Base-by-base conservation (phyloP, 2,329 filamentous ascomycete species). In the Aspergillaceae sp. region DNA sequence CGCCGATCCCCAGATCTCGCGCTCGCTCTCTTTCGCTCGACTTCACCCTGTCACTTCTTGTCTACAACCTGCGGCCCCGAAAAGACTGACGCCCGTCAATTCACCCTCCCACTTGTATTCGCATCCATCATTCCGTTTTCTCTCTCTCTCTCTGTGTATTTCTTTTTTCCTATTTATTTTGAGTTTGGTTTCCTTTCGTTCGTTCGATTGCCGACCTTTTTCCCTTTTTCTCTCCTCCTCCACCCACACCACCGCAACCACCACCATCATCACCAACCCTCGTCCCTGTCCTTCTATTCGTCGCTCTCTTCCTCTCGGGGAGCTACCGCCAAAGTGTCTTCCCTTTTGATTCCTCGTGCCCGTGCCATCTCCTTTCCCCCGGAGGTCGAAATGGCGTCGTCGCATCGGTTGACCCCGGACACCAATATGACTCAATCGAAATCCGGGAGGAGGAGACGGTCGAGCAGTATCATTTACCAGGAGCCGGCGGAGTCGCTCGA, bases 381-480 rank as follows among this genome's bases (percentile, higher is more conserved):
- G 76, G 84, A 84, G 73, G 80, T 83, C 60, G 84, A 86, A 77
- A 82, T 71, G 76, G 82, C 77, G 58, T 66, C 65, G 48, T 61
- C 64, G 46, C 36, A 38, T 26, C 64, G 70, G 75, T 77, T 71
- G 71, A 77, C 72, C 70, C 75, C 63, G 69, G 72, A 62, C 80
- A 80, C 80, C 69, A 77, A 68, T 67, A 80, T 77, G 73, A 71
- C 64, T 59, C 78, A 83, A 61, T 77, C 77, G 62, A 82, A 84
- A 66, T 74, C 77, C 56, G 84, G 82, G 57, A 80, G 91, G 70
- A 82, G 91, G 78, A 84, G 92, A 76, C 84, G 92, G 72, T 97
- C 92, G 70, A 96, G 91, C 75, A 97, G 91, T 73, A 83, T 98
- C 72, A 89, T 98, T 72, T 97, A 97, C 71, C 90, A 94, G 65